Conservation (phyloP, 257 asterid genomes). For the Thymus quinquecostatus region DNA sequence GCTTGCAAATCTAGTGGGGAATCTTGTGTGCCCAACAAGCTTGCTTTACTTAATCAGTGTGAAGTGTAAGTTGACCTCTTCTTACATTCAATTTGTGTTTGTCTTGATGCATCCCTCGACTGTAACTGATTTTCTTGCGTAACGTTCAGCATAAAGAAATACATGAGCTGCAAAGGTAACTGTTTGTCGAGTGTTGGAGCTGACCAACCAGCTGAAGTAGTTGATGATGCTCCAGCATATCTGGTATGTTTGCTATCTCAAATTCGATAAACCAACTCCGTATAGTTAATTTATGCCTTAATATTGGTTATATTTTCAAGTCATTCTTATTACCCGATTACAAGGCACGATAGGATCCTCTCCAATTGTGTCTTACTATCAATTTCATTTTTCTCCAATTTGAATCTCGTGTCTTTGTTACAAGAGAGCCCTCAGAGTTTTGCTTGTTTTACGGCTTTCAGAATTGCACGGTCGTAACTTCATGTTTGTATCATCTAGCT, state of each 20-base stretch:
- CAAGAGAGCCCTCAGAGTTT: too few relatives aligned
- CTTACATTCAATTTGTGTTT: slow-evolving; percentile 10
- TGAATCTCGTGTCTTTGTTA: too few relatives aligned
- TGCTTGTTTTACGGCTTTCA: not conserved
- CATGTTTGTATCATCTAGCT: not conserved
- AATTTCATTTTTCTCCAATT: too few relatives aligned
- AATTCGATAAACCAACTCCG: slow-evolving; percentile 4
- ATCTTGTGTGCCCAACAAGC: slow-evolving; percentile 93
- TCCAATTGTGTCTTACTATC: too few relatives aligned
- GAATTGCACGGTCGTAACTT: not conserved
- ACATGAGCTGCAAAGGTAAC: slow-evolving; percentile 79
- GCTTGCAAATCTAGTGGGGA: slow-evolving; percentile 77
- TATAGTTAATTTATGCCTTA: slow-evolving; percentile 4
- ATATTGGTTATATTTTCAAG: not conserved
- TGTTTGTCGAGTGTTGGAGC: slow-evolving; percentile 81
- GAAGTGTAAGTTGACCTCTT: slow-evolving; percentile 61
- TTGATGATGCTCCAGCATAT: slow-evolving; percentile 75
- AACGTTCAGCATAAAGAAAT: slow-evolving; percentile 60
- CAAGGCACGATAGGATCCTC: too few relatives aligned
- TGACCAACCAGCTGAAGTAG: slow-evolving; percentile 97
- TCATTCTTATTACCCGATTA: slow-evolving; percentile 4
- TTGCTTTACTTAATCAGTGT: slow-evolving; percentile 76
- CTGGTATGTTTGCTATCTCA: slow-evolving; percentile 49
- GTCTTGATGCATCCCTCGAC: not conserved
- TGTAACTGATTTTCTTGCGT: slow-evolving; percentile 24